Conservation (phyloP, 1,139 yeast genomes). For the Geotrichum histeridarum region DNA sequence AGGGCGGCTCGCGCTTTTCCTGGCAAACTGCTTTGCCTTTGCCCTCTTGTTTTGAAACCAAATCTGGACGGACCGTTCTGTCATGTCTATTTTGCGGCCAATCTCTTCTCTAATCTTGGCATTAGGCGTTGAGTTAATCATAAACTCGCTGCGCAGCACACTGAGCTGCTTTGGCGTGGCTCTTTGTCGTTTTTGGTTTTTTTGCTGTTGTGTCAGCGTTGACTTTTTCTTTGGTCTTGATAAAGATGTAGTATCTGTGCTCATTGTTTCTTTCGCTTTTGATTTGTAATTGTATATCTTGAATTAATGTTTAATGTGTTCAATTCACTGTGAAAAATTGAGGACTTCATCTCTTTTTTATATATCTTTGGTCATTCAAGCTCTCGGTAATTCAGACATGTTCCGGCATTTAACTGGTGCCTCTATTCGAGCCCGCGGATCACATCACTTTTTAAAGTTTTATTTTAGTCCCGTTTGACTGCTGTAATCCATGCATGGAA, state of each 20-base stretch:
- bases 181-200: constrained; percentile 40
- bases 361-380: background rate
- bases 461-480: no score
- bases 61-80: constrained; percentile 84
- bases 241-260: background rate
- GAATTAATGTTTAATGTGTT: background rate
- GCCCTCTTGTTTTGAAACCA: constrained; percentile 94
- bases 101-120: constrained; percentile 57
- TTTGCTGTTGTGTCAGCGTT: constrained; percentile 40
- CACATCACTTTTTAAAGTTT: no score
- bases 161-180: constrained; percentile 84
- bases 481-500: no score
- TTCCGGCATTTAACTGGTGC: no score
- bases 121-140: constrained; percentile 51
- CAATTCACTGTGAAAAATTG: background rate
- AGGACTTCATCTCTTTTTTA: background rate
- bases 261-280: background rate
- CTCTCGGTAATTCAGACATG: background rate
- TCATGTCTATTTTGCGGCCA: constrained; percentile 73
- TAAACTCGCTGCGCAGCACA: constrained; percentile 63
- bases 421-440: no score
- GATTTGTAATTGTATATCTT: background rate
- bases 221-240: constrained; percentile 24
- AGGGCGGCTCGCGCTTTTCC: background rate
- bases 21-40: constrained; percentile 51